These are phyloP conservation scores for Mycena filopes DNA, from an alignment of 768 basidiomycete genomes.

Conservation along the genomic window DNA sequence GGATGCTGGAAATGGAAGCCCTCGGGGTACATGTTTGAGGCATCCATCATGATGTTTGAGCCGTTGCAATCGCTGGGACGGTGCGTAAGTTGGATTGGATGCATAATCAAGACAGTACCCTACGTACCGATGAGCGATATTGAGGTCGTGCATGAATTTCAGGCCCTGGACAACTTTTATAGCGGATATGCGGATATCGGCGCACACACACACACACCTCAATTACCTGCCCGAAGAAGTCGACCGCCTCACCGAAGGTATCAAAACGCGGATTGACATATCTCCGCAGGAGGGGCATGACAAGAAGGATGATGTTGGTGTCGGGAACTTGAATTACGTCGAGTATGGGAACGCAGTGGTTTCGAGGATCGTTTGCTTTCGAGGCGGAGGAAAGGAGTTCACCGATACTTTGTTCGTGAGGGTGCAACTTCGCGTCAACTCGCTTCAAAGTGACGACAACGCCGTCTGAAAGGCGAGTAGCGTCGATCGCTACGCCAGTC, in stretches of 20 bases:
- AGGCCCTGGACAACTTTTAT: background rate
- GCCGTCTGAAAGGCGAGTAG: background rate
- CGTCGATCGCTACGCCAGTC: background rate
- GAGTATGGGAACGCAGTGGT: background rate
- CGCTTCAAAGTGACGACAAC: background rate
- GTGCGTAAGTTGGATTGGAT: constrained; percentile 8
- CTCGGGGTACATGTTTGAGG: constrained; percentile 37
- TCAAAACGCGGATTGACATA: background rate
- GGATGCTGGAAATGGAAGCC: constrained; percentile 38
- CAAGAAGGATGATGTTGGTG: background rate
- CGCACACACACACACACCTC: background rate
- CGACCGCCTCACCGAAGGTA: background rate
- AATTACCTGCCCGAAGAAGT: background rate
- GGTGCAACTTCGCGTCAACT: background rate
- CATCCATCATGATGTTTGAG: constrained; percentile 50
- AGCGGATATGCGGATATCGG: no score
- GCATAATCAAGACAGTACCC: constrained; percentile 43
- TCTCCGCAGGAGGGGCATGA: background rate
- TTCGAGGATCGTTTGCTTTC: background rate
- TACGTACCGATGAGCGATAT: constrained; percentile 14
- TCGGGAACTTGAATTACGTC: background rate
- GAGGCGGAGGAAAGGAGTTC: background rate
- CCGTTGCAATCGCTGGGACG: constrained; percentile 27
- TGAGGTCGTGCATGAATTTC: constrained; percentile 6
- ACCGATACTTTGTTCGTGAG: background rate